Percentiles rank a stretch among this genome's conserved stretches.
phyloP scores from a whole-genome alignment of 768 basidiomycete species.

The Kwoniella bestiolae region DNA sequence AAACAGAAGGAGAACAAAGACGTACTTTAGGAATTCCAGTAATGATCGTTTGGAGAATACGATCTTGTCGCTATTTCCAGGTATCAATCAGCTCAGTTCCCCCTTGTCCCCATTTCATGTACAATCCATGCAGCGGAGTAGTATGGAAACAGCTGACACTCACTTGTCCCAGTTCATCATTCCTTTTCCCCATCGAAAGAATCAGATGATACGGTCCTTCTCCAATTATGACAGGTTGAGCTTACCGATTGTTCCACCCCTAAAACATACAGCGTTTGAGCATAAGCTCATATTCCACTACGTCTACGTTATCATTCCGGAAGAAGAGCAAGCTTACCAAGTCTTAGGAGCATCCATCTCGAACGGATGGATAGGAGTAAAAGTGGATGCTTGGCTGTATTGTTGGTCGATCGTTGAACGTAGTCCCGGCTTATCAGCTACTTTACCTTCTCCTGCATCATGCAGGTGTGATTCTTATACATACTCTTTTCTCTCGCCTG shows the following conservation, averaged over 20 bases:
- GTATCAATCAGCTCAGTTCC: conserved; percentile 3
- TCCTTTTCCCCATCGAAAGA: conserved; percentile 24
- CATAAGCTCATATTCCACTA: not conserved
- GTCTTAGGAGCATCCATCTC: conserved; percentile 53
- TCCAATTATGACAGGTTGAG: not conserved
- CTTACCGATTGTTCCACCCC: conserved; percentile 50
- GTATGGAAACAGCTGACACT: conserved; percentile 13
- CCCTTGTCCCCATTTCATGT: not conserved
- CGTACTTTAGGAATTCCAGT: conserved; percentile 57
- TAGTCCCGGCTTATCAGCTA: conserved; percentile 61
- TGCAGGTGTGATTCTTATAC: not conserved
- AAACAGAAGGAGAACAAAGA: not conserved
- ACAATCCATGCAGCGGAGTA: too few species aligned
- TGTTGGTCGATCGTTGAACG: conserved; percentile 63
- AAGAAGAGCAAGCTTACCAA: conserved; percentile 39
- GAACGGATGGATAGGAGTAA: conserved; percentile 57
- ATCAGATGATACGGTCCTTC: not conserved
- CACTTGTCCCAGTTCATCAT: conserved; percentile 57
- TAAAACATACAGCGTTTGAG: too few species aligned
- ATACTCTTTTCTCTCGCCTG: conserved; percentile 2
- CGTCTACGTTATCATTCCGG: not conserved
- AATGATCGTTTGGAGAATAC: conserved; percentile 57
- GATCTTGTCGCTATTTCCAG: conserved; percentile 49
- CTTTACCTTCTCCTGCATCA: not conserved
- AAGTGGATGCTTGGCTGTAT: conserved; percentile 44